Evolutionary conservation across 139 green algal genomes (phyloP).

Genomic region (Pseudopediastrum boryanum): DNA sequence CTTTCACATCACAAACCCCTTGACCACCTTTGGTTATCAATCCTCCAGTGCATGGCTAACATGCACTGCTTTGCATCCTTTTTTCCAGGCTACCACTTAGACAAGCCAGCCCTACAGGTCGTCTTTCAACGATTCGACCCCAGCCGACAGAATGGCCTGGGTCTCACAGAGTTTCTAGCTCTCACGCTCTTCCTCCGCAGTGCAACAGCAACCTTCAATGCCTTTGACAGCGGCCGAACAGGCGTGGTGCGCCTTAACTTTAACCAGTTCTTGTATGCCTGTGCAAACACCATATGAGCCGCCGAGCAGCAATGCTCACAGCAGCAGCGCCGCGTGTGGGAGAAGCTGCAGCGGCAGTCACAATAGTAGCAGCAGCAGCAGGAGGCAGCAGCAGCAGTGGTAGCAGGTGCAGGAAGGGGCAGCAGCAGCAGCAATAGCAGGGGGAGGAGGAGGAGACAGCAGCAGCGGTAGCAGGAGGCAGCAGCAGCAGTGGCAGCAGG

Average conservation of each 20-base stretch:
- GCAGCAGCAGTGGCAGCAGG: too few species aligned
- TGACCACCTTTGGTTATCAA: not conserved
- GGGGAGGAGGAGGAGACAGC: too few species aligned
- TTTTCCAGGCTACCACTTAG: constrained; percentile 46
- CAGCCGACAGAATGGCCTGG: constrained; percentile 33
- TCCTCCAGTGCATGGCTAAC: not conserved
- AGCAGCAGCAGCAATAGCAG: too few species aligned
- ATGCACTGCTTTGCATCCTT: not conserved
- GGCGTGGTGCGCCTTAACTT: constrained; percentile 58
- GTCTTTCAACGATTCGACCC: constrained; percentile 57
- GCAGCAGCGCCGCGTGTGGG: too few species aligned
- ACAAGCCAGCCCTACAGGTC: constrained; percentile 33
- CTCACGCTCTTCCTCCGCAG: constrained; percentile 71
- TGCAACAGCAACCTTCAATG: constrained; percentile 59
- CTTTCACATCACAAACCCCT: not conserved
- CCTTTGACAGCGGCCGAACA: constrained; percentile 51
- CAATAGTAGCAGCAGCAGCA: too few species aligned
- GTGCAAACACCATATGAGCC: constrained; percentile 34
- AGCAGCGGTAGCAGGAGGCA: too few species aligned
- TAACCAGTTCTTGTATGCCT: constrained; percentile 62
- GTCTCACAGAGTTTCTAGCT: constrained; percentile 66
- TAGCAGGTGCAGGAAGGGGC: too few species aligned
- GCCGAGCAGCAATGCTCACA: too few species aligned
- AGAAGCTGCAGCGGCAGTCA: too few species aligned
- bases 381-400: too few species aligned